A percentile compares a stretch with the other conserved stretches of the same genome.
Evolutionary conservation across 495 filamentous ascomycete genomes (phyloP).

Genomic region (Corynascus novoguineensis): DNA sequence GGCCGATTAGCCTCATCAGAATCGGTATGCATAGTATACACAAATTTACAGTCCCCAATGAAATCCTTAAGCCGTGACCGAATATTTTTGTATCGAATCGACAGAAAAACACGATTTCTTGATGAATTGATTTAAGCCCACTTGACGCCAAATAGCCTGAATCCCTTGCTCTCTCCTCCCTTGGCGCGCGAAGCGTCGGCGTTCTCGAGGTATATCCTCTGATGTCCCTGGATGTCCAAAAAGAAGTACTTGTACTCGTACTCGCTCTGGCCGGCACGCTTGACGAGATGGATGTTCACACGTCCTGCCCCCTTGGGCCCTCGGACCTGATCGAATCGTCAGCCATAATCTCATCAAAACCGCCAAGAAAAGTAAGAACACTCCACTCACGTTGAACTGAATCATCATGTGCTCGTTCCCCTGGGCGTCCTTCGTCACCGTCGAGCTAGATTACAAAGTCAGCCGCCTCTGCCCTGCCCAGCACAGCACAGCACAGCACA

Average conservation of each 20-base stretch:
- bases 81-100: too few relatives aligned
- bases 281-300: slow-evolving; percentile 73
- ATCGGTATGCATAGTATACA: too few relatives aligned
- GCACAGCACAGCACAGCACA: too few relatives aligned
- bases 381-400: slow-evolving; percentile 69
- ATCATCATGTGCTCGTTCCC: slow-evolving; percentile 81
- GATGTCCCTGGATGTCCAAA: slow-evolving; percentile 63
- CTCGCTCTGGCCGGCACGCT: slow-evolving; percentile 51
- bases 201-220: slow-evolving; percentile 59
- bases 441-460: slow-evolving; percentile 46
- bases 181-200: slow-evolving; percentile 35
- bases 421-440: slow-evolving; percentile 58
- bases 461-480: slow-evolving; percentile 6
- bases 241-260: slow-evolving; percentile 78
- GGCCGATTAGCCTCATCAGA: too few relatives aligned
- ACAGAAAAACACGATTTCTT: background rate
- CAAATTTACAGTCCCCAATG: too few relatives aligned
- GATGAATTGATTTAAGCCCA: slow-evolving; percentile 36
- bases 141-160: slow-evolving; percentile 57
- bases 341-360: slow-evolving; percentile 8
- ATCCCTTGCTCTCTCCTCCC: slow-evolving; percentile 40
- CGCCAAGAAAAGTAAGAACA: background rate
- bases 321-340: slow-evolving; percentile 56
- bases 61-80: too few relatives aligned
- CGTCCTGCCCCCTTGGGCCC: slow-evolving; percentile 70